Evolutionary conservation across 2,329 filamentous ascomycete species (phyloP).

Genomic region (Trichoderma citrinoviride): DNA sequence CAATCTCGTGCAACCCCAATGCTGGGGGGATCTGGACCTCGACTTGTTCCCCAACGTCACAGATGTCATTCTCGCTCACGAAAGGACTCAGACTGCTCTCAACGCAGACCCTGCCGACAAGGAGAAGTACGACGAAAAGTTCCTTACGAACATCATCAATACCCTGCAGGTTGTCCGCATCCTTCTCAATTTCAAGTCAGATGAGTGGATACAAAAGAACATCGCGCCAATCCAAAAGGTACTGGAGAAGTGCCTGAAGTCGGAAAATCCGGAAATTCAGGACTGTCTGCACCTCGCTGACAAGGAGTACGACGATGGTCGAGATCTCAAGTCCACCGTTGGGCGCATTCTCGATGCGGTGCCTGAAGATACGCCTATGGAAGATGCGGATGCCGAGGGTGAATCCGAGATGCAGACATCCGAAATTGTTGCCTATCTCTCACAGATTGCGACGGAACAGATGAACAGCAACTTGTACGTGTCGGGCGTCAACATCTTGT

Average conservation of each 20-base stretch:
- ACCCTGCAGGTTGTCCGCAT: constrained; percentile 89
- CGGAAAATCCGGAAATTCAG: constrained; percentile 87
- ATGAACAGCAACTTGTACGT: constrained; percentile 78
- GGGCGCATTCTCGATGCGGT: constrained; percentile 84
- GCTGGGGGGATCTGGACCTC: constrained; percentile 89
- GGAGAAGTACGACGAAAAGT: constrained; percentile 78
- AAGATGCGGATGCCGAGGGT: constrained; percentile 77
- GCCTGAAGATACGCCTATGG: constrained; percentile 71
- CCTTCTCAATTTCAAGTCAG: constrained; percentile 79
- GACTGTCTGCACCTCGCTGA: constrained; percentile 81
- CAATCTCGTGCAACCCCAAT: constrained; percentile 79
- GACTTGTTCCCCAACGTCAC: constrained; percentile 90
- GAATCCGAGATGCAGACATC: constrained; percentile 78
- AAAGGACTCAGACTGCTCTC: constrained; percentile 65
- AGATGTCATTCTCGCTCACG: constrained; percentile 77
- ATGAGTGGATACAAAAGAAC: constrained; percentile 86
- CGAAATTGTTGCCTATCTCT: constrained; percentile 82
- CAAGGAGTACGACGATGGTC: constrained; percentile 65
- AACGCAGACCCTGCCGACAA: constrained; percentile 60
- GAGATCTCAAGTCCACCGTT: constrained; percentile 70
- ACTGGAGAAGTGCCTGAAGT: constrained; percentile 83
- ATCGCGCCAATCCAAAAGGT: constrained; percentile 79
- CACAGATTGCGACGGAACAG: constrained; percentile 81
- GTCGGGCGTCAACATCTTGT: constrained; percentile 87
- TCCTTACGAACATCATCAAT: constrained; percentile 86